Percentiles rank a stretch among this genome's conserved stretches.
Conservation (phyloP, 192 early-diverging fungal species). For the Thoreauomyces humboldtii region DNA sequence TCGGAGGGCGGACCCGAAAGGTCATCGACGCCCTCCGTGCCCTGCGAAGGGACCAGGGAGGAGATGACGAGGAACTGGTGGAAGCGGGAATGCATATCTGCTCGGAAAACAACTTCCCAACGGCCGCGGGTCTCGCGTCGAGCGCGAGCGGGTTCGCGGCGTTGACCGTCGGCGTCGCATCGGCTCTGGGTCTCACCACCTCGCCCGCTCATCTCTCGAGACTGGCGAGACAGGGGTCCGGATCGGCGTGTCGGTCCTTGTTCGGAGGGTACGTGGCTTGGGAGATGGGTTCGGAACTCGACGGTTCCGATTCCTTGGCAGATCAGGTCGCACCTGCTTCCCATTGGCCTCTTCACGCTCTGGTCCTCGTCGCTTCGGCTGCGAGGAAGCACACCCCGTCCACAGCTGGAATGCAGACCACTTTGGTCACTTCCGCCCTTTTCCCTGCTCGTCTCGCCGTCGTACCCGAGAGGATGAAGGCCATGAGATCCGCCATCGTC, state of each 20-base stretch:
- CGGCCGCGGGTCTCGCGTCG: conserved; percentile 96
- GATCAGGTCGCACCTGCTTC: conserved; percentile 83
- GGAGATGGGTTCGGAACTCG: conserved; percentile 81
- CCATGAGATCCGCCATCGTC: conserved; percentile 84
- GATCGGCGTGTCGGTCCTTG: conserved; percentile 94
- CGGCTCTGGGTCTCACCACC: conserved; percentile 63
- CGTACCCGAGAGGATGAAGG: conserved; percentile 76
- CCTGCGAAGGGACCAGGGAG: conserved; percentile 70
- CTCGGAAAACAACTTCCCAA: conserved; percentile 99
- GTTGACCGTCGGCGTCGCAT: conserved; percentile 78
- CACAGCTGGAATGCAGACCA: conserved; percentile 96
- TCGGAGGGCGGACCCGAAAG: conserved; percentile 76
- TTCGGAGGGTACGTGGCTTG: conserved; percentile 99
- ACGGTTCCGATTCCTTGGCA: conserved; percentile 76
- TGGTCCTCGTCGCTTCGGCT: conserved; percentile 93
- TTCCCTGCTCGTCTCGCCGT: conserved; percentile 85
- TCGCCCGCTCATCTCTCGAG: conserved; percentile 72
- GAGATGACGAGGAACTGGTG: conserved; percentile 53
- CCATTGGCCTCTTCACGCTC: conserved; percentile 95
- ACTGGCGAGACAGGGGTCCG: conserved; percentile 92
- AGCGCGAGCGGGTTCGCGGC: conserved; percentile 95
- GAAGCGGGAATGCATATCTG: conserved; percentile 75
- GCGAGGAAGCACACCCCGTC: conserved; percentile 87
- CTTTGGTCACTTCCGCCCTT: conserved; percentile 87
- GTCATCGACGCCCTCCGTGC: conserved; percentile 75